These are phyloP conservation scores for Emmonsiellopsis sp. DNA, from an alignment of 2,329 filamentous ascomycete genomes.

Conservation along the genomic window DNA sequence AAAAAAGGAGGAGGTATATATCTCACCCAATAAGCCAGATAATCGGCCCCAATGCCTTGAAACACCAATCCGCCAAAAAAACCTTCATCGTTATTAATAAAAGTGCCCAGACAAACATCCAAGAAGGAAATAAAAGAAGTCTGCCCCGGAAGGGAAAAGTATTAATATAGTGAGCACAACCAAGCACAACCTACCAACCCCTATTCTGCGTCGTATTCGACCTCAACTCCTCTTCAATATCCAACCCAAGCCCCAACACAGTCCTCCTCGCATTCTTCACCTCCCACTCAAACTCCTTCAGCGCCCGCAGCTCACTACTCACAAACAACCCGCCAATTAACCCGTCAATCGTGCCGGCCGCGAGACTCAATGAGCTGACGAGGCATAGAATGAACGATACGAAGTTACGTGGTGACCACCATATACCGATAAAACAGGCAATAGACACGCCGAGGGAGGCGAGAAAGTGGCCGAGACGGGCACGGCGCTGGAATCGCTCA, in stretches of 20 bases:
- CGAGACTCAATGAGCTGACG: conserved; percentile 66
- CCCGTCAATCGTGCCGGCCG: conserved; percentile 70
- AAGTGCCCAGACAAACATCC: too few species aligned
- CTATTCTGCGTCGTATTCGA: background rate
- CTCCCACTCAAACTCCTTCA: conserved; percentile 93
- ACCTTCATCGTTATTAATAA: too few species aligned
- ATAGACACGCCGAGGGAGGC: conserved; percentile 57
- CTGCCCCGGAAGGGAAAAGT: background rate
- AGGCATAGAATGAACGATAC: conserved; percentile 73
- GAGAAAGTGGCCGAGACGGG: conserved; percentile 66
- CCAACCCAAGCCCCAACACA: conserved; percentile 11
- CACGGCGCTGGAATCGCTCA: conserved; percentile 61
- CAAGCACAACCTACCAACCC: background rate
- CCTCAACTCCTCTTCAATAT: conserved; percentile 13
- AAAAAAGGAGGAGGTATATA: too few species aligned
- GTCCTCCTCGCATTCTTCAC: conserved; percentile 55
- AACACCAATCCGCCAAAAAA: too few species aligned
- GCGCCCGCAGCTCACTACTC: conserved; percentile 66
- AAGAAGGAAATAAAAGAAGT: background rate
- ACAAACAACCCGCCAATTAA: conserved; percentile 83
- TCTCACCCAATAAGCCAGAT: too few species aligned
- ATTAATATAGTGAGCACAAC: background rate
- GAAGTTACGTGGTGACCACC: conserved; percentile 71
- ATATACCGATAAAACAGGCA: conserved; percentile 69
- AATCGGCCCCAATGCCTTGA: too few species aligned